phyloP scores from a whole-genome alignment of 371 early-diverging fungal genomes.

The Actinomucor elegans region DNA sequence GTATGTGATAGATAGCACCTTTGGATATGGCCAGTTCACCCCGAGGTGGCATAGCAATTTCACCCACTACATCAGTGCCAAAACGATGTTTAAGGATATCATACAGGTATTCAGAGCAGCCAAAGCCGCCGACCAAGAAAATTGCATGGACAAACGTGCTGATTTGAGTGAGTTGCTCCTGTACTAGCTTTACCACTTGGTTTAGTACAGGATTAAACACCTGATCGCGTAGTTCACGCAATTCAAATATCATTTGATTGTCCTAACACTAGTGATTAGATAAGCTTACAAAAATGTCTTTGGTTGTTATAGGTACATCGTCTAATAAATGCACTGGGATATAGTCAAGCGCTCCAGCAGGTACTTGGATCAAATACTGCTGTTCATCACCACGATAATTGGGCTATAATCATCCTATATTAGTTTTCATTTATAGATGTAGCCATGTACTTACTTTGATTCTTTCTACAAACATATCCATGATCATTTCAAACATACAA shows the following conservation, averaged over 20 bases:
- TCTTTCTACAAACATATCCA: constrained; percentile 51
- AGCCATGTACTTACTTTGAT: constrained; percentile 51
- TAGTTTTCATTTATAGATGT: too few relatives aligned
- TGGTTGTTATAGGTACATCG: constrained; percentile 45
- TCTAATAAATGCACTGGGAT: constrained; percentile 12
- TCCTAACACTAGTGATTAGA: too few relatives aligned
- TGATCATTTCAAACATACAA: constrained; percentile 55
- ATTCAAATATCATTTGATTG: constrained; percentile 48
- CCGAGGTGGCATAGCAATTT: constrained; percentile 50
- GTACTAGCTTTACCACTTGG: constrained; percentile 40
- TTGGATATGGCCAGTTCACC: constrained; percentile 52
- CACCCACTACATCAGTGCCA: constrained; percentile 24
- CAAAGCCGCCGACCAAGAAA: constrained; percentile 65
- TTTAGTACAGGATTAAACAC: constrained; percentile 51
- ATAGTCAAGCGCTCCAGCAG: constrained; percentile 18
- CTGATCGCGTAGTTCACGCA: constrained; percentile 46
- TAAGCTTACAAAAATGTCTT: too few relatives aligned
- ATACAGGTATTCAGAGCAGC: constrained; percentile 56
- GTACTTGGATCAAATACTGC: constrained; percentile 31
- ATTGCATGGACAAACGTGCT: constrained; percentile 43
- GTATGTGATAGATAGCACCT: constrained; percentile 54
- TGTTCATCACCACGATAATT: constrained; percentile 56
- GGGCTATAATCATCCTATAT: constrained; percentile 18
- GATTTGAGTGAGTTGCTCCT: constrained; percentile 43
- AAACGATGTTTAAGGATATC: constrained; percentile 45